Evolutionary conservation across 129 eudicot species (phyloP).

Genomic region (Artemisia annua): DNA sequence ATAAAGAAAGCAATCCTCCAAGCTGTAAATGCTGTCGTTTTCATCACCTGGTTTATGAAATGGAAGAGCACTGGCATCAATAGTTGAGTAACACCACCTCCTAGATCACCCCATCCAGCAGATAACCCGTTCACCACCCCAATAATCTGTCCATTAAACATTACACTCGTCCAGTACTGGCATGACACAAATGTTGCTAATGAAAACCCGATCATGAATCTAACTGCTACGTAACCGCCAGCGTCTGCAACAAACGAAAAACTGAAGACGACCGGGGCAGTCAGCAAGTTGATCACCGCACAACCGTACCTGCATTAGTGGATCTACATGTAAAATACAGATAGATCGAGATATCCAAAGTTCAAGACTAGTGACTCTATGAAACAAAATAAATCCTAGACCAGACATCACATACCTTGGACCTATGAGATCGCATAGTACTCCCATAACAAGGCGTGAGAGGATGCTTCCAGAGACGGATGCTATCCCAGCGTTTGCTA

Average conservation of each 20-base stretch:
- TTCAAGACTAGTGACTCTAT: too few species aligned
- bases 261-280: slow-evolving; percentile 21
- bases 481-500: background rate
- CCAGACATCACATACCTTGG: too few species aligned
- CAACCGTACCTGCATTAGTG: slow-evolving; percentile 33
- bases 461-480: slow-evolving; percentile 48
- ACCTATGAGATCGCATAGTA: slow-evolving; percentile 30
- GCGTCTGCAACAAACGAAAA: slow-evolving; percentile 32
- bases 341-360: too few species aligned
- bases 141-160: slow-evolving; percentile 46
- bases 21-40: slow-evolving; percentile 37
- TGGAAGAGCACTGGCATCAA: slow-evolving; percentile 44
- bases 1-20: slow-evolving; percentile 51
- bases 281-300: slow-evolving; percentile 33
- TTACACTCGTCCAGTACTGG: slow-evolving; percentile 47
- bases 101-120: slow-evolving; percentile 56
- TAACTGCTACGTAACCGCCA: slow-evolving; percentile 33
- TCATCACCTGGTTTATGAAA: slow-evolving; percentile 11
- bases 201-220: slow-evolving; percentile 44
- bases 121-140: slow-evolving; percentile 56
- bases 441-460: slow-evolving; percentile 51
- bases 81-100: slow-evolving; percentile 48
- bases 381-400: too few species aligned
- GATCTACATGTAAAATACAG: slow-evolving; percentile 14
- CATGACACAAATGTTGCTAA: background rate